Conservation (phyloP, 2,329 filamentous ascomycete species). For the Claviceps arundinis region DNA sequence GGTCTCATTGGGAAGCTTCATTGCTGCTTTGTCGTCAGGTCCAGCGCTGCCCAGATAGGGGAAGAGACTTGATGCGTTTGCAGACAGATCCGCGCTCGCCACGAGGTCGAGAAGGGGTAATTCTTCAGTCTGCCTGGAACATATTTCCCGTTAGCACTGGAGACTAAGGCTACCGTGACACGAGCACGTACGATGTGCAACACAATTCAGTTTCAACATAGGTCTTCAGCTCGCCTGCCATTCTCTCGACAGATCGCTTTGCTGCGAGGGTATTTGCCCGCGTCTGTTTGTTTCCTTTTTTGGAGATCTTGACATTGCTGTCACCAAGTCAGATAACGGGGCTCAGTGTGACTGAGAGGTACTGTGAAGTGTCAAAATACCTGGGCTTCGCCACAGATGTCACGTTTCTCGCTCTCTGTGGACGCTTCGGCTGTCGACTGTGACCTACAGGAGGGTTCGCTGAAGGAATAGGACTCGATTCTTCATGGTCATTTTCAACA, state of each 20-base stretch:
- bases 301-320: neutral
- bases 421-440: neutral
- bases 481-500: neutral
- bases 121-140: neutral
- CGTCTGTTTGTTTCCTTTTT: neutral
- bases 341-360: neutral
- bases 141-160: neutral
- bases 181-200: neutral
- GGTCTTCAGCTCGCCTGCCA: slow-evolving; percentile 1
- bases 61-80: neutral
- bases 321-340: neutral
- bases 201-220: slow-evolving; percentile 1
- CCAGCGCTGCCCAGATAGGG: neutral
- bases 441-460: neutral
- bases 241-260: slow-evolving; percentile 1
- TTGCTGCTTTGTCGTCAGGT: neutral
- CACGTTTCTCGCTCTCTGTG: neutral
- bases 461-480: neutral
- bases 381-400: neutral
- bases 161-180: neutral
- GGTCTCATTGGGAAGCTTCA: neutral
- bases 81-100: neutral
- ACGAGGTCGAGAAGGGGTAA: neutral
- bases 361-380: neutral
- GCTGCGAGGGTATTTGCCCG: slow-evolving; percentile 1